phyloP scores from a whole-genome alignment of 352 stramenopile species.

The Pythium dissimile region DNA sequence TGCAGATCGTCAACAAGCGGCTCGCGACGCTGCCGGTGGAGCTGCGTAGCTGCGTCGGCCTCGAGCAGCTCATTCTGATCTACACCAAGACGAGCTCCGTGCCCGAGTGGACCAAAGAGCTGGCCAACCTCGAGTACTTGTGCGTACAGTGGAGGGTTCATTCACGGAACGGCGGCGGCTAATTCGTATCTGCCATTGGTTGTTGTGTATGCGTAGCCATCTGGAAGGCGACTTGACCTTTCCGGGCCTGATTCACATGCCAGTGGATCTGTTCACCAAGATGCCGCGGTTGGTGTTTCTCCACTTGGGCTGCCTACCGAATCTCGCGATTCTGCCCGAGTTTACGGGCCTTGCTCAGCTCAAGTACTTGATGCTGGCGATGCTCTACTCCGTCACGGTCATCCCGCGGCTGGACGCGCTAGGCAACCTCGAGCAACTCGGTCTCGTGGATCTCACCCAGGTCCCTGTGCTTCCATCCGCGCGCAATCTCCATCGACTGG shows the following conservation, averaged over 20 bases:
- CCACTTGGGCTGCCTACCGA: conserved; percentile 3
- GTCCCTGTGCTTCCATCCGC: background rate
- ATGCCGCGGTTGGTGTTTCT: conserved; percentile 20
- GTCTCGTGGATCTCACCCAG: background rate
- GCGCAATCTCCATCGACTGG: background rate
- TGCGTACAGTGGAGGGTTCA: conserved; percentile 13
- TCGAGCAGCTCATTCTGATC: conserved; percentile 19
- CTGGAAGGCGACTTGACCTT: conserved; percentile 4
- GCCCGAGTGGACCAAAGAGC: conserved; percentile 18
- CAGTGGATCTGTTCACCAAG: conserved; percentile 2
- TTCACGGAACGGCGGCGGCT: too few relatives aligned
- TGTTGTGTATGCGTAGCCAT: background rate
- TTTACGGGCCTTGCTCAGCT: background rate
- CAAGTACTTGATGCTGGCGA: conserved; percentile 1
- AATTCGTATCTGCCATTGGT: conserved; percentile 4
- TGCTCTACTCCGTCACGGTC: conserved; percentile 5
- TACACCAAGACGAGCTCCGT: conserved; percentile 16
- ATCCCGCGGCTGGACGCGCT: conserved; percentile 7
- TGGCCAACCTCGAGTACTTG: conserved; percentile 16
- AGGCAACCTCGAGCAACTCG: background rate
- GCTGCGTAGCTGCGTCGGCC: background rate
- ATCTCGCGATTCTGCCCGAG: background rate
- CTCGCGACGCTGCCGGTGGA: conserved; percentile 4
- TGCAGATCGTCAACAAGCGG: conserved; percentile 22
- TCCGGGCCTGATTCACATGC: conserved; percentile 6